Evolutionary conservation across 176 grass and related monocot genomes (phyloP).

Genomic region (Paspalum vaginatum): DNA sequence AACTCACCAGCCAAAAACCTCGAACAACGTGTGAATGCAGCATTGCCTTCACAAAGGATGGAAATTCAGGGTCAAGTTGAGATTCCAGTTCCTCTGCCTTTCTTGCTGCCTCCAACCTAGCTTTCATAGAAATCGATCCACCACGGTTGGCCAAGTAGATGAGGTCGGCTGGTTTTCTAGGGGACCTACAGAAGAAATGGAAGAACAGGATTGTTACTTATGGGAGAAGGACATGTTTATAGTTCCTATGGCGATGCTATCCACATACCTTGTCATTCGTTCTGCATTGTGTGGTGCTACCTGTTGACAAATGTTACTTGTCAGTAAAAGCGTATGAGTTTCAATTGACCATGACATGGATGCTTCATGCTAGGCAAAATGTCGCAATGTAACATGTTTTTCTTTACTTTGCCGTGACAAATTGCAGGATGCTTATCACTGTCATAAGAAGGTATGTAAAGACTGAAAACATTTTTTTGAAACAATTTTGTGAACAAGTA

Average conservation of each 20-base stretch:
- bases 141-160: conserved; percentile 53
- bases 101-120: conserved; percentile 55
- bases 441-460: neutral
- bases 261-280: conserved; percentile 60
- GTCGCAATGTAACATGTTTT: neutral
- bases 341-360: neutral
- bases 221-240: conserved; percentile 1
- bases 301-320: conserved; percentile 33
- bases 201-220: conserved; percentile 9
- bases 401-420: neutral
- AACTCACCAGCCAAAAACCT: conserved; percentile 83
- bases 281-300: conserved; percentile 35
- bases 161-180: conserved; percentile 49
- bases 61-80: conserved; percentile 53
- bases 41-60: conserved; percentile 79
- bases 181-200: conserved; percentile 38
- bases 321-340: conserved; percentile 13
- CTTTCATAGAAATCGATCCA: conserved; percentile 58
- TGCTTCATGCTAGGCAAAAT: neutral
- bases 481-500: too few relatives aligned
- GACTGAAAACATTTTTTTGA: too few relatives aligned
- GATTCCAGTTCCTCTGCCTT: conserved; percentile 79
- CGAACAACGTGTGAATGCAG: conserved; percentile 73
- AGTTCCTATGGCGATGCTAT: neutral
- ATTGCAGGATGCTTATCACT: neutral